A percentile compares a stretch with the other conserved stretches of the same genome.
phyloP scores from a whole-genome alignment of 768 basidiomycete genomes.

The Lentinus brumalis region DNA sequence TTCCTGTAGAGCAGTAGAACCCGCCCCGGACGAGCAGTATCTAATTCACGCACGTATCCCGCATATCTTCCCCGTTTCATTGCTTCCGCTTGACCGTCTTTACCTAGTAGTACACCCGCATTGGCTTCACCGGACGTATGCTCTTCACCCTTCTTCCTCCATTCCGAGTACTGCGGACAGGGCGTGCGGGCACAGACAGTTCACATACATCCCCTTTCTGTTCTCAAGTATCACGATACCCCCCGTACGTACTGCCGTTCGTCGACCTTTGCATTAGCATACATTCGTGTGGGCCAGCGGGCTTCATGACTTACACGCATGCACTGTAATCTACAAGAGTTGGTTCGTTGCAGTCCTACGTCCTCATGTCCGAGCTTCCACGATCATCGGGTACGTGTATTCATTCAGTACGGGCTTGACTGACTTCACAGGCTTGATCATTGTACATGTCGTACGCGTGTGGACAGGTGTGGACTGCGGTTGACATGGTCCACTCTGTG shows the following conservation, averaged over 20 bases:
- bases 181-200: conserved; percentile 7
- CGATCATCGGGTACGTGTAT: too few species aligned
- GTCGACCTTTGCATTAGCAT: conserved; percentile 13
- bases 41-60: neutral
- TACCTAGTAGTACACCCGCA: neutral
- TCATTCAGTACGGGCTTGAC: too few species aligned
- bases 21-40: neutral
- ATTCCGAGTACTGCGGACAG: neutral
- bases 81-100: neutral
- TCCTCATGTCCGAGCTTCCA: too few species aligned
- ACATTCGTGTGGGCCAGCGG: conserved; percentile 12
- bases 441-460: too few species aligned
- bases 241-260: conserved; percentile 11
- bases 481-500: too few species aligned
- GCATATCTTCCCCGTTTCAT: neutral
- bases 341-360: neutral
- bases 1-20: conserved; percentile 7
- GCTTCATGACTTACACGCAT: conserved; percentile 13
- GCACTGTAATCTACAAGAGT: conserved; percentile 8
- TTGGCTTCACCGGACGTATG: neutral
- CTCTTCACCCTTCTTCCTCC: neutral
- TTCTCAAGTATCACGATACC: conserved; percentile 5
- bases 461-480: too few species aligned
- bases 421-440: too few species aligned
- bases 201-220: neutral